Conservation (phyloP, 768 basidiomycete species). For the Stropharia rugosoannulata region DNA sequence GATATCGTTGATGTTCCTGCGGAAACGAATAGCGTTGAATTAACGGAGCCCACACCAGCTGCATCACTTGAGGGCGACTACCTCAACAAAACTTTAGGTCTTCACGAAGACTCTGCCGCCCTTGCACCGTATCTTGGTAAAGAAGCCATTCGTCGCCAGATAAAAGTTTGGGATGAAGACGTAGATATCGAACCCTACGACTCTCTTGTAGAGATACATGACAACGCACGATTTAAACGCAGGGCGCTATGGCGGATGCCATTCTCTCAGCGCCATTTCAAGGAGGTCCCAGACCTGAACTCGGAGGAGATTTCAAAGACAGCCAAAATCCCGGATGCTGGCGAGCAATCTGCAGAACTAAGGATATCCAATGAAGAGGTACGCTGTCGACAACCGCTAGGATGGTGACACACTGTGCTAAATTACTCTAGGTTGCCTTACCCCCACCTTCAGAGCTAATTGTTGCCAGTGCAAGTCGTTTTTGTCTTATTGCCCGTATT, state of each 20-base stretch:
- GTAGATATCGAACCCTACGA: conserved; percentile 20
- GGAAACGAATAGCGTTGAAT: background rate
- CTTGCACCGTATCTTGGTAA: conserved; percentile 50
- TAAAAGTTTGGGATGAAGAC: conserved; percentile 39
- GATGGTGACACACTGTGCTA: no score
- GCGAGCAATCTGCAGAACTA: background rate
- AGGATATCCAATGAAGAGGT: background rate
- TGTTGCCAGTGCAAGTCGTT: conserved; percentile 35
- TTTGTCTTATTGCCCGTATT: conserved; percentile 48
- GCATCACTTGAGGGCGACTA: conserved; percentile 16
- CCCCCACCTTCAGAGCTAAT: background rate
- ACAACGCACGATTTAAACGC: no score
- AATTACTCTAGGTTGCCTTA: background rate
- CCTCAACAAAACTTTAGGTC: conserved; percentile 42
- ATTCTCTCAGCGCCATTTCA: conserved; percentile 31
- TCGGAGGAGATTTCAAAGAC: background rate
- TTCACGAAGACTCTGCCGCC: conserved; percentile 49
- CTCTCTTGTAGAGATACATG: no score
- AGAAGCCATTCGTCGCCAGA: conserved; percentile 36
- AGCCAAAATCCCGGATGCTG: background rate
- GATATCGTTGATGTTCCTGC: background rate
- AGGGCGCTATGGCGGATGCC: conserved; percentile 32
- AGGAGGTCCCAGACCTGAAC: background rate
- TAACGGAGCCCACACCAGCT: conserved; percentile 3
- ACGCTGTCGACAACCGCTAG: background rate